These are phyloP conservation scores for Dictyostelium discoideum DNA, from an alignment of 78 protist species.

Conservation along the genomic window dicty_2.7 NC_007088.5:7980501-7981000, in stretches of 20 bases:
- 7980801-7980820: conserved; percentile 2
- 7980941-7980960: not conserved
- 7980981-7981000: not conserved
- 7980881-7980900: not conserved
- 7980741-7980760: not conserved
- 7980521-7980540: not conserved
- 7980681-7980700: too few species aligned
- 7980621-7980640: too few species aligned
- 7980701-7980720: not conserved
- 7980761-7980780: not conserved
- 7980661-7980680: too few species aligned
- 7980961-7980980: not conserved
- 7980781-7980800: not conserved
- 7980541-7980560: too few species aligned
- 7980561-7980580: too few species aligned
- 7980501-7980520: not conserved
- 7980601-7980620: too few species aligned
- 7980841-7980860: not conserved
- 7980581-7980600: too few species aligned
- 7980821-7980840: not conserved
- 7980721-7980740: not conserved
- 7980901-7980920: not conserved
- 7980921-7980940: not conserved
- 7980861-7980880: not conserved
- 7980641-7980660: too few species aligned